A percentile compares a stretch with the other conserved stretches of the same genome.
phyloP scores from a whole-genome alignment of 177 flowering plant species.

The Telopea speciosissima region DNA sequence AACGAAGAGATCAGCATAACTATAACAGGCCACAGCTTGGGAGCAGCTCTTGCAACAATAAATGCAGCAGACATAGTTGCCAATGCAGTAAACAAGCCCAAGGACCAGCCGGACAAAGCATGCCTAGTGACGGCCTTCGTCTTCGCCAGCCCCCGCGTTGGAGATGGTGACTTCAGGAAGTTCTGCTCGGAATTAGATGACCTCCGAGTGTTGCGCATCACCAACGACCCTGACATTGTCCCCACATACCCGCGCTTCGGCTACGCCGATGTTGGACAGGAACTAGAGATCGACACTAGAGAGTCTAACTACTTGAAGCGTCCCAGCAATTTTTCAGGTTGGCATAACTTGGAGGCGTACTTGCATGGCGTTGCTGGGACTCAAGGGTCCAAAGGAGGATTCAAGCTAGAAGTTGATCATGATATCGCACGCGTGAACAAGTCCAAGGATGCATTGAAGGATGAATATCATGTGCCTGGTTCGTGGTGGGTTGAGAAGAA shows the following conservation, averaged over 20 bases:
- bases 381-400: slow-evolving; percentile 46
- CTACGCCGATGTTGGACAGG: slow-evolving; percentile 52
- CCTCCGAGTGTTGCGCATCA: slow-evolving; percentile 39
- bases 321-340: slow-evolving; percentile 30
- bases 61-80: slow-evolving; percentile 65
- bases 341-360: slow-evolving; percentile 68
- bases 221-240: slow-evolving; percentile 51
- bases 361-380: slow-evolving; percentile 50
- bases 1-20: slow-evolving; percentile 81
- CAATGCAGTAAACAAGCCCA: slow-evolving; percentile 45
- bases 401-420: slow-evolving; percentile 49
- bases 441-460: too few species aligned
- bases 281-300: slow-evolving; percentile 38
- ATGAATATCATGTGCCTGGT: too few species aligned
- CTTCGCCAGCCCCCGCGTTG: too few species aligned
- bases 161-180: too few species aligned
- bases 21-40: slow-evolving; percentile 79
- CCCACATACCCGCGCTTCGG: slow-evolving; percentile 60
- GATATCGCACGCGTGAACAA: too few species aligned
- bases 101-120: slow-evolving; percentile 13
- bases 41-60: slow-evolving; percentile 68
- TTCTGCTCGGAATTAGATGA: too few species aligned
- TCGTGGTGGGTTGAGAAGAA: too few species aligned
- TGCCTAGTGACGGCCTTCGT: too few species aligned
- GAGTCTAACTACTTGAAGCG: slow-evolving; percentile 57